Evolutionary conservation across 257 asterid genomes (phyloP).

Genomic region (Handroanthus guayacan): DNA sequence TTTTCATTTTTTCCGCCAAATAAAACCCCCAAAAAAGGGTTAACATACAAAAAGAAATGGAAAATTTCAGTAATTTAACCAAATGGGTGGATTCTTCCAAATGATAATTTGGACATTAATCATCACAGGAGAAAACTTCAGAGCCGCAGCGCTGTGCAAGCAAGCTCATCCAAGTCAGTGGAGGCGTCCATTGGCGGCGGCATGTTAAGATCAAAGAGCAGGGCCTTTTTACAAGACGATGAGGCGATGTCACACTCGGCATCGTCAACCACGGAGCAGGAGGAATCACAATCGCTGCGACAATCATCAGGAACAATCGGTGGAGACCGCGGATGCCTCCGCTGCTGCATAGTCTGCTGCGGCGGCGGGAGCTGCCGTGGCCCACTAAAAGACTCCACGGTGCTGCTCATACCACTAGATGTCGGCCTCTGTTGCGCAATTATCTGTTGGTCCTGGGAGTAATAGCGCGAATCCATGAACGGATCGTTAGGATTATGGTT

Average conservation of each 20-base stretch:
- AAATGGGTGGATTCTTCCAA: conserved; percentile 35
- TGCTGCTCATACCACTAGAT: conserved; percentile 77
- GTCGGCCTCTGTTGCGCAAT: conserved; percentile 64
- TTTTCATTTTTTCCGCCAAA: conserved; percentile 3
- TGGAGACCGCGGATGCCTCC: conserved; percentile 54
- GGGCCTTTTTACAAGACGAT: conserved; percentile 48
- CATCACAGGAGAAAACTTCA: conserved; percentile 32
- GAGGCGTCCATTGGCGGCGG: conserved; percentile 41
- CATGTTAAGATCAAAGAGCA: conserved; percentile 62
- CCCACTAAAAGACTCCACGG: conserved; percentile 77
- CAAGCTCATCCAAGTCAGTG: conserved; percentile 42
- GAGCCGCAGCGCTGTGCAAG: conserved; percentile 55
- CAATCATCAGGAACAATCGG: conserved; percentile 61
- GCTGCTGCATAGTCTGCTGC: conserved; percentile 35
- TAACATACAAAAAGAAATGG: neutral
- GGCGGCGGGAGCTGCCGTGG: conserved; percentile 50
- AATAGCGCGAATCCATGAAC: conserved; percentile 47
- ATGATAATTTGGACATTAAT: conserved; percentile 19
- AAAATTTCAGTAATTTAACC: conserved; percentile 41
- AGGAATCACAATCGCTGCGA: conserved; percentile 71
- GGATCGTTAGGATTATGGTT: conserved; percentile 41
- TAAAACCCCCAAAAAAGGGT: neutral
- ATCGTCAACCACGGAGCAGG: conserved; percentile 71
- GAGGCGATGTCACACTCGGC: conserved; percentile 53
- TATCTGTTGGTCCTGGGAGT: conserved; percentile 43